These are phyloP conservation scores for Canariomyces notabilis DNA, from an alignment of 2,329 filamentous ascomycete species.

Conservation along the genomic window DNA sequence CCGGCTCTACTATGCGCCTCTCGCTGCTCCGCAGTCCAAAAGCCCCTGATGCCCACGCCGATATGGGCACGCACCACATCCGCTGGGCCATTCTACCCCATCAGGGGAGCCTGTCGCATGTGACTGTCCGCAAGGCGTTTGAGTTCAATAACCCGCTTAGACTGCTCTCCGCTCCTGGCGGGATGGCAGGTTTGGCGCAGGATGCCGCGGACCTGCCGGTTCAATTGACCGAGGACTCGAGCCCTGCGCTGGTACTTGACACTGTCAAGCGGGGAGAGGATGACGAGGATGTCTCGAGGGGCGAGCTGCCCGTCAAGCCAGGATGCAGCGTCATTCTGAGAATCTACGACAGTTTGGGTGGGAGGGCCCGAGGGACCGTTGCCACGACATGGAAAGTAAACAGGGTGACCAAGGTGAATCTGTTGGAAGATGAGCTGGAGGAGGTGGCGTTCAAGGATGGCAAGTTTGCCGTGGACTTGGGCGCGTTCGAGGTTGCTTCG, in stretches of 20 bases:
- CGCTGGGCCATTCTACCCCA: conserved; percentile 90
- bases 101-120: conserved; percentile 61
- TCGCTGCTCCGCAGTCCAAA: conserved; percentile 83
- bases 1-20: conserved; percentile 82
- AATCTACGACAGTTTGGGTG: conserved; percentile 84
- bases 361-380: conserved; percentile 68
- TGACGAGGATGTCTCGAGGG: conserved; percentile 65
- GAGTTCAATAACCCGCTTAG: conserved; percentile 84
- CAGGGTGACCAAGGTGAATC: conserved; percentile 75
- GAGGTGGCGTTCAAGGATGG: conserved; percentile 50
- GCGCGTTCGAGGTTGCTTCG: conserved; percentile 82
- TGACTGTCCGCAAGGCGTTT: conserved; percentile 76
- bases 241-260: conserved; percentile 71
- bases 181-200: conserved; percentile 19
- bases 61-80: conserved; percentile 86
- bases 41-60: conserved; percentile 85
- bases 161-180: conserved; percentile 40
- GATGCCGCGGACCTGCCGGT: conserved; percentile 45
- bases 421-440: conserved; percentile 81
- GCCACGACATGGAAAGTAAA: conserved; percentile 64
- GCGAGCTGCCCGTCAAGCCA: conserved; percentile 53
- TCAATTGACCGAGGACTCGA: conserved; percentile 53
- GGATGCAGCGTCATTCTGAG: conserved; percentile 78
- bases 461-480: conserved; percentile 58
- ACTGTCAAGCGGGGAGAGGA: conserved; percentile 91